Conservation (phyloP, 2,329 filamentous ascomycete genomes). For the Trematosphaeria pertusa region DNA sequence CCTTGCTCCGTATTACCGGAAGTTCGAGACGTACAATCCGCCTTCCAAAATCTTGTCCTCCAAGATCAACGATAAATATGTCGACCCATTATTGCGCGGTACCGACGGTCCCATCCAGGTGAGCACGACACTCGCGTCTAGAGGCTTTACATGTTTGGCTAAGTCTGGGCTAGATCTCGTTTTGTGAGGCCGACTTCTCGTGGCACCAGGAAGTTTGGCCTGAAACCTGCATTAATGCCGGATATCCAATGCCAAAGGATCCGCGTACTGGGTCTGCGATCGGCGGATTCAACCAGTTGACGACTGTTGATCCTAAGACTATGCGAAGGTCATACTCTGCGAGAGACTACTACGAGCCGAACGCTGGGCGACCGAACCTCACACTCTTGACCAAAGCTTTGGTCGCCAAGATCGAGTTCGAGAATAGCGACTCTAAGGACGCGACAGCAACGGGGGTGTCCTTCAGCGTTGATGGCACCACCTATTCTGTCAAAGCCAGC, state of each 20-base stretch:
- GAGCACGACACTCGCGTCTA: conserved; percentile 1
- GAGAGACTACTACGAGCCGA: conserved; percentile 46
- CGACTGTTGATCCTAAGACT: conserved; percentile 32
- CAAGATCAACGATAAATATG: conserved; percentile 33
- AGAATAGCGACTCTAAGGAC: conserved; percentile 48
- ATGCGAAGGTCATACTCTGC: conserved; percentile 44
- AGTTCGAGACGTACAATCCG: conserved; percentile 43
- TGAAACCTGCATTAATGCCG: conserved; percentile 31
- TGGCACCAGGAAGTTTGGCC: conserved; percentile 37
- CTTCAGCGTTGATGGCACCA: conserved; percentile 49
- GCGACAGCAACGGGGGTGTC: conserved; percentile 46
- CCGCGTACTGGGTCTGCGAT: conserved; percentile 35
- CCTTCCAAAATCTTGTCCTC: conserved; percentile 23
- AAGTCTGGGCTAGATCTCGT: conserved; percentile 22
- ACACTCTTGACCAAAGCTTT: conserved; percentile 56
- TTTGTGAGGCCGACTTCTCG: conserved; percentile 27
- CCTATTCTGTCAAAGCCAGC: conserved; percentile 32
- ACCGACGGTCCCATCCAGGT: conserved; percentile 34
- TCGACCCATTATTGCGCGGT: conserved; percentile 31
- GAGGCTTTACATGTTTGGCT: conserved; percentile 4
- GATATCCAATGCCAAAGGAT: conserved; percentile 31
- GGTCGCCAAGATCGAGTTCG: conserved; percentile 56
- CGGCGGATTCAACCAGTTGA: conserved; percentile 41
- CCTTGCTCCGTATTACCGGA: conserved; percentile 45
- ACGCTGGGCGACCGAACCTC: conserved; percentile 52